Evolutionary conservation across 306 rosid species (phyloP), one percentile per base, ranked within the genome.

Genomic region (Dalbergia oliveri): DNA sequence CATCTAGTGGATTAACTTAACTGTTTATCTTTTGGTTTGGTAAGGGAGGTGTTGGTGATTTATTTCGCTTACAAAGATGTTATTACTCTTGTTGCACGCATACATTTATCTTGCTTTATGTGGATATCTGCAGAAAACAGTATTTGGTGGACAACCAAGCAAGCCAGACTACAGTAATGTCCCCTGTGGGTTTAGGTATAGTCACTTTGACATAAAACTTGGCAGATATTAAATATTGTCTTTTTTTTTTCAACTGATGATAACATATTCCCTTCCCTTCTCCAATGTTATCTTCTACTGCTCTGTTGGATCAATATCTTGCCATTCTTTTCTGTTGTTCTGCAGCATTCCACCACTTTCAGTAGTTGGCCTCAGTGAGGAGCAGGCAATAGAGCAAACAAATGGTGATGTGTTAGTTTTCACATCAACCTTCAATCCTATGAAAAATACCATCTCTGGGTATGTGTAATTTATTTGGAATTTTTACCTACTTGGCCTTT

Each of bases 361-460:
- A 37, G 84, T 88, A 72, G 99, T 95, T 81, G 99, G 99, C 71
- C 95, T 89, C 57, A 95, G 93, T 77, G 99, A 95, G 91, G 99
- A 95, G 80, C 80, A 90, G 79, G 99, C 99, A 85, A 66, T 93
- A 50, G 96, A 90, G 86, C 83, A 90, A 80, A 84, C 87, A 75
- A 86, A 86, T 4, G 96, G 98, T 58, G 98, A 95, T 87, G 18
- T 91, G 77, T 84, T 86, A 78, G 87, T 95, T 56, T 95, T 87
- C 87, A 90, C 98, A 8, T 95, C 99, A 44, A 79, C 89, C 60
- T 95, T 95, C 88, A 95, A 93, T 78, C 99, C 98, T 23, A 89
- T 95, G 99, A 95, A 90, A 94, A 95, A 95, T 75, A 91, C 96
- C 11, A 88, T 95, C 82, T 95, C 98, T 54, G 99, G 99, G 99